Conservation (phyloP, 75 land plant genomes). For the Chamaecyparis obtusa region DNA sequence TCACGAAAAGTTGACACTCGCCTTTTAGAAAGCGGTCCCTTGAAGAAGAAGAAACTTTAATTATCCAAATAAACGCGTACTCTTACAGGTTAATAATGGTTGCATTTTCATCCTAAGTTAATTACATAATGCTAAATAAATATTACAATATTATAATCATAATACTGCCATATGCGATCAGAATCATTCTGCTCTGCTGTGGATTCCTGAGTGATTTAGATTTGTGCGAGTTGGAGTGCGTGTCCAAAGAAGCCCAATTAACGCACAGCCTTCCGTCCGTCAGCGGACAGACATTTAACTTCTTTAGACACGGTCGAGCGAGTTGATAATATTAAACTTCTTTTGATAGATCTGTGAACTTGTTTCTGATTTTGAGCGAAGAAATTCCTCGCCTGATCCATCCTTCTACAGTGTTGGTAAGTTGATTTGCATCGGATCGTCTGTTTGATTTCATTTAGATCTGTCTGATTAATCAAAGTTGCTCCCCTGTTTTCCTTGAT, state of each 20-base stretch:
- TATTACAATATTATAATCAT: neutral
- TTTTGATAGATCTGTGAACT: neutral
- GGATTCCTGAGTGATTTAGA: neutral
- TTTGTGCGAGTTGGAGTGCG: neutral
- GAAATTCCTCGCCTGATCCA: neutral
- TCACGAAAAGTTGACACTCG: neutral
- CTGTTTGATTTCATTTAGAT: neutral
- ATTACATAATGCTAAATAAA: no score
- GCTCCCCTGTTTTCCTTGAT: neutral
- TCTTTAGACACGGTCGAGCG: neutral
- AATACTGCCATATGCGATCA: neutral
- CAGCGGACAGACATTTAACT: neutral
- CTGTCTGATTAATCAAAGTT: neutral
- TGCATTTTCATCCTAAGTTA: neutral
- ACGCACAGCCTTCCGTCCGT: neutral
- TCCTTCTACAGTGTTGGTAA: neutral
- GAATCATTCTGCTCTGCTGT: neutral
- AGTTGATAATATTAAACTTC: neutral
- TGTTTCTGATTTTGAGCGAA: neutral
- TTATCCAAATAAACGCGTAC: neutral
- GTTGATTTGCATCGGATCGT: neutral
- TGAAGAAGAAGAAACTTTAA: neutral
- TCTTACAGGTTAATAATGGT: neutral
- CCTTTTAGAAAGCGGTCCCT: neutral
- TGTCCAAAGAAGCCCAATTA: neutral